Percentiles rank a stretch among this genome's conserved stretches.
phyloP scores from a whole-genome alignment of 108 stramenopile species.

The Skeletonema marinoi region DNA sequence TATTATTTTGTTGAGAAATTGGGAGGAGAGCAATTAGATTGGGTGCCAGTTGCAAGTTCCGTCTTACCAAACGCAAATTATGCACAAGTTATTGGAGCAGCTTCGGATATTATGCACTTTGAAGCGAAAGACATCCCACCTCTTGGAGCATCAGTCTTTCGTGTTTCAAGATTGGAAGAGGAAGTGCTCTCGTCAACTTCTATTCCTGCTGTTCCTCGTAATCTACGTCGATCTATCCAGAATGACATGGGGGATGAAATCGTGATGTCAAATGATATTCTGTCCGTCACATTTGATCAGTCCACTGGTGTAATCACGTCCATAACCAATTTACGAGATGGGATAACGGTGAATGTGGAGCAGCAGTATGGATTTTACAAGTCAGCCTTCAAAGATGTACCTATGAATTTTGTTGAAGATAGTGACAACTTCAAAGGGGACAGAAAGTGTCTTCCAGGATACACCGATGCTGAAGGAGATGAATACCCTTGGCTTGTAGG shows the following conservation, averaged over 20 bases:
- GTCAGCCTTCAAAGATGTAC: conserved; percentile 37
- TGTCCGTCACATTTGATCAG: conserved; percentile 29
- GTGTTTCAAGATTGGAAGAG: conserved; percentile 25
- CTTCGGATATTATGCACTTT: conserved; percentile 29
- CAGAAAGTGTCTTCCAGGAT: conserved; percentile 47
- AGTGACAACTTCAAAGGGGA: conserved; percentile 20
- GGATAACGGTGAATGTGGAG: conserved; percentile 33
- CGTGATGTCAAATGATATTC: conserved; percentile 26
- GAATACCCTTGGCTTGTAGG: conserved; percentile 41
- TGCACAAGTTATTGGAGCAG: conserved; percentile 20
- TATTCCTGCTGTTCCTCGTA: background rate
- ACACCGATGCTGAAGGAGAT: conserved; percentile 44
- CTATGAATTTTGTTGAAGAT: background rate
- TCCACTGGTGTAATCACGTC: conserved; percentile 50
- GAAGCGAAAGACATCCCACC: conserved; percentile 48
- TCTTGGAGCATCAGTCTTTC: conserved; percentile 48
- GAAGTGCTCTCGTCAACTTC: background rate
- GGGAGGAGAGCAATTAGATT: conserved; percentile 5
- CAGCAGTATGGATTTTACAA: conserved; percentile 81
- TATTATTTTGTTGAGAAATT: conserved; percentile 41
- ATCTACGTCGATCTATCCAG: background rate
- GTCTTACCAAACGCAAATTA: conserved; percentile 41
- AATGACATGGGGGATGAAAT: conserved; percentile 12
- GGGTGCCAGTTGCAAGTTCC: conserved; percentile 14
- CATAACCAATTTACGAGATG: conserved; percentile 23